phyloP scores from a whole-genome alignment of 73 alveolate species.

The Uronychia binucleata region DNA sequence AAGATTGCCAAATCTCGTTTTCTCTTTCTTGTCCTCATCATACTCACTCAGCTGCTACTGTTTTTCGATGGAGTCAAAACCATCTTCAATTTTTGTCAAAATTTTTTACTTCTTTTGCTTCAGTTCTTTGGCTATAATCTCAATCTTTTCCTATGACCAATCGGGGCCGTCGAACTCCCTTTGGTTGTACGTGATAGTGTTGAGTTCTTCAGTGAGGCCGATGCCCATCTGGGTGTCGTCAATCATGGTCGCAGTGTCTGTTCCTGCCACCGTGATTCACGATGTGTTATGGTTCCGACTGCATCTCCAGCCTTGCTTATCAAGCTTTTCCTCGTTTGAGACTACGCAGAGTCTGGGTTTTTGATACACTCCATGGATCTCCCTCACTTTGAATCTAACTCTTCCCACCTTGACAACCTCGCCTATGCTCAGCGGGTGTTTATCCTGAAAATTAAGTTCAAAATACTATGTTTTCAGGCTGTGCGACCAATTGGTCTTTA shows the following conservation, averaged over 20 bases:
- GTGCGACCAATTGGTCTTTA: not conserved
- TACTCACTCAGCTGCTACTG: not conserved
- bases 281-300: not conserved
- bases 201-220: not conserved
- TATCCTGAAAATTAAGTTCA: not conserved
- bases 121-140: not conserved
- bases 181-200: not conserved
- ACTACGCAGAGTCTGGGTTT: not conserved
- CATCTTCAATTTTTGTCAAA: not conserved
- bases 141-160: not conserved
- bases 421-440: not conserved
- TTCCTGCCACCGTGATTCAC: not conserved
- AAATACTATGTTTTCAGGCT: not conserved
- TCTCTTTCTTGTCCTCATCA: not conserved
- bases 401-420: not conserved
- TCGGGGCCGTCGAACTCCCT: not conserved
- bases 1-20: not conserved
- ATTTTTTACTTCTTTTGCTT: not conserved
- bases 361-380: not conserved
- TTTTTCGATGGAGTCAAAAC: not conserved
- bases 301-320: not conserved
- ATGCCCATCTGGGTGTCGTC: not conserved
- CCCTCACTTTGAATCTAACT: not conserved
- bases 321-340: not conserved
- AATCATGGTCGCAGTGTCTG: not conserved